Base-by-base conservation (phyloP, 768 basidiomycete species). In the Podaxis sp. region DNA sequence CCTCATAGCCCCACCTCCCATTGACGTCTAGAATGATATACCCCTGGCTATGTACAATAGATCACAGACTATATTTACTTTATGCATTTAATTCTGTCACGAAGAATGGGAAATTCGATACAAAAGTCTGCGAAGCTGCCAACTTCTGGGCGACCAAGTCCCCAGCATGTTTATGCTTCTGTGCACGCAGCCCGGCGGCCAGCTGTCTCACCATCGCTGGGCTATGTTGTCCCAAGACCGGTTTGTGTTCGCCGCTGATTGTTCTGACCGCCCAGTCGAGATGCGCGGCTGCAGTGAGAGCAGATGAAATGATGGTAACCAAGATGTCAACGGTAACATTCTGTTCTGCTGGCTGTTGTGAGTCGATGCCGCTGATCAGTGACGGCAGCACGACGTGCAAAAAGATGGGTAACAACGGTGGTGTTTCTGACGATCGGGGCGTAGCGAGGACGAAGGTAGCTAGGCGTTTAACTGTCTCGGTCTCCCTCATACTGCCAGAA, bases 81-180 rank as follows among this genome's bases (percentile, higher is more conserved):
- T 66, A 68, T 67, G 65, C 68, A 38, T 69, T 70, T 71, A 76
- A 70, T 67, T 80, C 74, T 60, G 66, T 72, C 65, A 77, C 82
- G 72, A 92, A 91, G 22, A 83, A 82, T 3, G 90, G 90, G 73
- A 93, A 93, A 68, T 87, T 92, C 36, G 88, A 80, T 11, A 87
- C 82, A 70, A 93, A 91, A 0, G 85, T 78, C 59, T 84, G 82
- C 7, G 85, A 85, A 17, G 87, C 79, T 24, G 82, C 76, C 51
- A 93, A 72, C 51, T 86, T 80, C 67, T 91, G 86, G 38, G 85
- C 72, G 55, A 93, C 79, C 17, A 79, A 68, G 42, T 70, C 76
- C 59, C 84, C 83, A n/a, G 84, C 83, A 51, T 74, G 74, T 66
- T 83, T 84, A 8, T 70, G 66, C 65, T 80, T 84, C 61, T 80